Base-by-base conservation (phyloP, 441 rosid genomes). In the Arabidopsis lyrata region DNA sequence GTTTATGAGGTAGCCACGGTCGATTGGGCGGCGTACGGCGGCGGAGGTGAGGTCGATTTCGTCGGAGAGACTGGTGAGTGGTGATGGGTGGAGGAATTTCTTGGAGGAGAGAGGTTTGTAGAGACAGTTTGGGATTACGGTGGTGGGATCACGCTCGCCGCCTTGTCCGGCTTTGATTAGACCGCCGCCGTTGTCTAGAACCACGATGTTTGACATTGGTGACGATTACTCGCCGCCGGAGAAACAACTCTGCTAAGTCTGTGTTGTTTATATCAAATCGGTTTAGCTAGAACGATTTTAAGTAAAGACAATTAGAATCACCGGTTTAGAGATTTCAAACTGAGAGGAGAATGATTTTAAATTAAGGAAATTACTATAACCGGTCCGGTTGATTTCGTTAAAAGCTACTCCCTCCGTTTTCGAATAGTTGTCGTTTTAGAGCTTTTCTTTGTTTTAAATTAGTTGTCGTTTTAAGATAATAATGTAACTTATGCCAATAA, bases 1-100 rank as follows among this genome's bases (percentile, higher is more conserved):
- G 86, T 92, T 95, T 42, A 89, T 90, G 32, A 95, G 86, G 88
- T 92, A 89, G 18, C 97, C 99, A 5, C 97, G 94, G 85, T 95
- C 99, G 60, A 92, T 84, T 15, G 99, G 99, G 15, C 97, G 96
- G 72, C 97, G 97, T 49, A 95, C 80, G 39, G 93, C 84, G 62
- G 99, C 97, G 77, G 97, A 95, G 60, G 97, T 95, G 8, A 95
- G 86, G 83, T 95, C 99, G 49, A 70, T 53, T 44, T 79, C 71
- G 31, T 79, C 73, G 34, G 82, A 38, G 76, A 80, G 15, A 45
- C 76, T 18, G 63, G 66, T 4, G 52, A 71, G 52, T 27, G 96
- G 82, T 8, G 80, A 56, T 18, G 90, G 90, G 67, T 83, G 86
- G 69, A 86, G 48, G 82, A 86, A 92, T 38, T 90, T 95, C 34